Base-by-base conservation (phyloP, 345 rosid genomes). In the Crucihimalaya himalaica region DNA sequence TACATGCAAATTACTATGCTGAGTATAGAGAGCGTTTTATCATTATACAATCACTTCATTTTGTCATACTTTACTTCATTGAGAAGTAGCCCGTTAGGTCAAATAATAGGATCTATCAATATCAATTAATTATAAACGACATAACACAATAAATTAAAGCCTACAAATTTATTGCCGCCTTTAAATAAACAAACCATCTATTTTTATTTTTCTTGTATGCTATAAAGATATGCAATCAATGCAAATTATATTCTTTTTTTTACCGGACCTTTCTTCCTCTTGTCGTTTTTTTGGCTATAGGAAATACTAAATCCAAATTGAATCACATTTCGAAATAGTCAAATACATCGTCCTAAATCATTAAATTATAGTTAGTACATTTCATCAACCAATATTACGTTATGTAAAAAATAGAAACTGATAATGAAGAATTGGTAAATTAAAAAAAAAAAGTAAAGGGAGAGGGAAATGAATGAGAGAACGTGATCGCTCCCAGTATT, bases 401-500 rank as follows among this genome's bases (percentile, higher is more conserved):
- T 40, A 52, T 53, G 70, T 43, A 25, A 51, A 70, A 4, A n/a
- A 57, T 15, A 8, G 18, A 40, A 23, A 52, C 21, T 73, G 4
- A 63, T n/a, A 45, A 47, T 21, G 31, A 45, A 72, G 5, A 57
- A 31, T n/a, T 55, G 16, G 15, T 47, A 14, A 32, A 9, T n/a
- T 15, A 15, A 51, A 48, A 56, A 37, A 8, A 21, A 32, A 25
- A 28, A n/a, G 28, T 25, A 57, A 5, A 32, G 55, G 10, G 19
- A 4, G 12, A 70, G 52, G 3, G 42, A 75, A 53, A 62, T 68
- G 79, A 75, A 68, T 23, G 70, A 75, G 70, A 61, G 79, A 68
- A 75, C 79, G 79, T 68, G 79, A 68, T 16, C 14, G 70, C 43
- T 75, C 74, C 64, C 74, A 75, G 74, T 62, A 48, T 75, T 75